Base-by-base conservation (phyloP, 2,329 filamentous ascomycete species). In the Colletotrichum chrysophilum region DNA sequence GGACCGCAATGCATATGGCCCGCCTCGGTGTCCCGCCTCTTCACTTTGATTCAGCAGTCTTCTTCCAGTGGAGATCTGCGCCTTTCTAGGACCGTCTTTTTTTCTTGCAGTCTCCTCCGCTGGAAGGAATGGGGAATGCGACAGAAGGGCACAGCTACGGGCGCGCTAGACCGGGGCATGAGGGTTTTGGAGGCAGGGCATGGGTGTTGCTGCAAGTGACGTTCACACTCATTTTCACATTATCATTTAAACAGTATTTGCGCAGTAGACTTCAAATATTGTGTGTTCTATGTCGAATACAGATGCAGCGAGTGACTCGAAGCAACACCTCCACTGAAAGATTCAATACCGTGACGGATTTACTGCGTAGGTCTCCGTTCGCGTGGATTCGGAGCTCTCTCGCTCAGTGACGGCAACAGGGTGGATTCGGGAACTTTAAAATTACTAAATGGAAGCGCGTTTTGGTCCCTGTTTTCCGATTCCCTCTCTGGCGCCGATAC, bases 381-480 rank as follows among this genome's bases (percentile, higher is more conserved):
- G 75, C 68, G 76, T 77, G 75, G 75, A 78, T 52, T 73, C 76
- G 75, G 76, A 70, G 73, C 73, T 62, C 36, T 36, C 36, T 55
- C 66, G 74, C 74, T 52, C n/a, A 70, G 74, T 62, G 62, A 71
- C 66, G 58, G 43, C 69, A 21, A 64, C n/a, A 76, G 74, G 69
- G 74, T 76, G 76, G 69, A 73, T 55, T 70, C 74, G 76, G 76
- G 76, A 77, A 76, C 66, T 76, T 60, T 72, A 76, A 58, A 52
- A 76, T 76, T 68, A 66, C 67, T 68, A 76, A 77, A 48, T 12
- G 18, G 38, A 48, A 60, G 66, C 69, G 26, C 56, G 64, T 71
- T 66, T 66, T 66, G 61, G 56, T 62, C 55, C 26, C 34, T 38
- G 34, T 43, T 62, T 75, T 7, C 43, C 32, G 7, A 64, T 64